These are phyloP conservation scores for Nissolia schottii DNA, from an alignment of 306 rosid species.

Conservation along the genomic window DNA sequence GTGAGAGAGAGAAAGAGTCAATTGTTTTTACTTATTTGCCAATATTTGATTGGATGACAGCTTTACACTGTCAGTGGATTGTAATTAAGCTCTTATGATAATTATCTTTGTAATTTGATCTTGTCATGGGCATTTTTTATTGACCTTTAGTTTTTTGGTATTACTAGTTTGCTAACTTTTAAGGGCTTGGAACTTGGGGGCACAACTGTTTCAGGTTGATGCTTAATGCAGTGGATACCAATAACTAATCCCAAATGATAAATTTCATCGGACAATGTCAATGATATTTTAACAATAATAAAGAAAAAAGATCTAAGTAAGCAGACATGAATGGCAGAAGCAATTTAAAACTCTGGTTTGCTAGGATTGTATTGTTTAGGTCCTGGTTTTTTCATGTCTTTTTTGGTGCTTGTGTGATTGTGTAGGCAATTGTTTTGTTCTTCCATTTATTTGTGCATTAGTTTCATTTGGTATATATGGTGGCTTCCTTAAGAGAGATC, in stretches of 20 bases:
- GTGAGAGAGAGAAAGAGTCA: too few relatives aligned
- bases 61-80: too few relatives aligned
- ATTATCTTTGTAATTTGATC: background rate
- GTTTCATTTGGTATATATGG: background rate
- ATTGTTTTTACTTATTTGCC: too few relatives aligned
- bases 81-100: too few relatives aligned
- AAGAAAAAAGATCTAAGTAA: background rate
- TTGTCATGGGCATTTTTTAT: background rate
- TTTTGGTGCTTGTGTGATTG: background rate
- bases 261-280: background rate
- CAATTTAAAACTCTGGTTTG: background rate
- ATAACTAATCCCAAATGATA: background rate
- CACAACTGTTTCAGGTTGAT: background rate
- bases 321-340: background rate
- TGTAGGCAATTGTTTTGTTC: background rate
- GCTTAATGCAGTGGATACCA: background rate
- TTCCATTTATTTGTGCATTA: background rate
- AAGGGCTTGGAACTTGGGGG: background rate
- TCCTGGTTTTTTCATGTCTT: background rate
- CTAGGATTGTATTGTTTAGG: slow-evolving; percentile 1
- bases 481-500: background rate
- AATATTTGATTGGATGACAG: too few relatives aligned
- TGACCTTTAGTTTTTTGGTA: background rate
- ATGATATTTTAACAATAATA: background rate
- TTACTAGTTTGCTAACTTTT: background rate